phyloP scores from a whole-genome alignment of 192 early-diverging fungal species.

The Mortierella claussenii region DNA sequence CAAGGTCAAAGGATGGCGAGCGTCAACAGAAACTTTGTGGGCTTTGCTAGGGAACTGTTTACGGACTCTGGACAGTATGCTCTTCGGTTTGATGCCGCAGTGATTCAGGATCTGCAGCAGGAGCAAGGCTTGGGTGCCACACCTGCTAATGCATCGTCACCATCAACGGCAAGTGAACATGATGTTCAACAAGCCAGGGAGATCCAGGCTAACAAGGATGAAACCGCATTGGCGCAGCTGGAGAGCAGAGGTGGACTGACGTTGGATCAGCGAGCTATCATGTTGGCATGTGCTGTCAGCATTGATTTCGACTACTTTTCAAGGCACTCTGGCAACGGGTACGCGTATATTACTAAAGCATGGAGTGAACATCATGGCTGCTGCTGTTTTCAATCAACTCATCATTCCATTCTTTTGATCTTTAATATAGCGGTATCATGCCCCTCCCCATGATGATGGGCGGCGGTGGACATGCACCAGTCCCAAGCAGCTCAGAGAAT shows the following conservation, averaged over 20 bases:
- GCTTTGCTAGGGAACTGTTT: constrained; percentile 85
- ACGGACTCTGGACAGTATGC: constrained; percentile 89
- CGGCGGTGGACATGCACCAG: constrained; percentile 53
- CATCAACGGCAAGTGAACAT: constrained; percentile 6
- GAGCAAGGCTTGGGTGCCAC: constrained; percentile 36
- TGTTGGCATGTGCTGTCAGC: constrained; percentile 82
- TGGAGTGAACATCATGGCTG: too few species aligned
- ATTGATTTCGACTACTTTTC: constrained; percentile 93
- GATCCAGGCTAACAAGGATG: constrained; percentile 35
- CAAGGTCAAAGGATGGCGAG: constrained; percentile 62
- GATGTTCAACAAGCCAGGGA: constrained; percentile 13
- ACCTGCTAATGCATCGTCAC: not conserved
- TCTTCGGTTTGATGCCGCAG: constrained; percentile 74
- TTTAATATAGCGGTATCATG: constrained; percentile 42
- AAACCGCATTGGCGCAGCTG: constrained; percentile 29
- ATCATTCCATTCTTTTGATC: not conserved
- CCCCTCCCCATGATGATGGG: constrained; percentile 58
- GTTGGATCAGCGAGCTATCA: constrained; percentile 84
- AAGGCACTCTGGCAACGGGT: constrained; percentile 69
- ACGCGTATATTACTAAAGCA: constrained; percentile 4
- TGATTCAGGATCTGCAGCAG: constrained; percentile 48
- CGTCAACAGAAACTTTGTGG: constrained; percentile 84
- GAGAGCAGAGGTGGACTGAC: constrained; percentile 61
- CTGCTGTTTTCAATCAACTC: too few species aligned
- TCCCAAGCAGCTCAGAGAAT: constrained; percentile 23